phyloP scores from a whole-genome alignment of 495 filamentous ascomycete species.

The Tuber aestivum region DNA sequence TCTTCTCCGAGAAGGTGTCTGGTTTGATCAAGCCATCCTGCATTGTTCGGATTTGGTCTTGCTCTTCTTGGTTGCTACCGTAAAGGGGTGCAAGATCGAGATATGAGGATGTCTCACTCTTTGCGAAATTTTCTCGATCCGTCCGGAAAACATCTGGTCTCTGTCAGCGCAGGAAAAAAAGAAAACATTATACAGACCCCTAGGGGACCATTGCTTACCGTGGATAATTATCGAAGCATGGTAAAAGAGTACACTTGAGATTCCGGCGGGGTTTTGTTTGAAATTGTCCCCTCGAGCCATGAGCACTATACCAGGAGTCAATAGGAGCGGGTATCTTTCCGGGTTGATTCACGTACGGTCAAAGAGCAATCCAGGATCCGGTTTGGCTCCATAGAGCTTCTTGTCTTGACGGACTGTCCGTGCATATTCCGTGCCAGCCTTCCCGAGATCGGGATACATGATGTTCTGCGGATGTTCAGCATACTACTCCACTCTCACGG shows the following conservation, averaged over 20 bases:
- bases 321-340: not conserved
- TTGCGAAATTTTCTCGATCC: conserved; percentile 45
- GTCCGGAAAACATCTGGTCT: conserved; percentile 51
- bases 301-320: conserved; percentile 44
- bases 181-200: conserved; percentile 26
- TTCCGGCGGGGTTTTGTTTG: conserved; percentile 63
- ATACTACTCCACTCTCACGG: conserved; percentile 18
- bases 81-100: conserved; percentile 55
- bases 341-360: conserved; percentile 47
- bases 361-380: conserved; percentile 71
- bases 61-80: conserved; percentile 49
- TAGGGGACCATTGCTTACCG: conserved; percentile 41
- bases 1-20: conserved; percentile 50
- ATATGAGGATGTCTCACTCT: conserved; percentile 52
- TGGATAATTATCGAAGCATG: conserved; percentile 85
- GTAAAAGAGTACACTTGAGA: conserved; percentile 82
- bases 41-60: conserved; percentile 48
- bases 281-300: conserved; percentile 55
- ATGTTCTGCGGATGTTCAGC: conserved; percentile 47
- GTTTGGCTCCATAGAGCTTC: conserved; percentile 42
- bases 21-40: conserved; percentile 51
- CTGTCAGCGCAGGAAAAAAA: conserved; percentile 3
- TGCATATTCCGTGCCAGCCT: conserved; percentile 47
- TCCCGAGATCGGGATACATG: conserved; percentile 49
- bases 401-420: conserved; percentile 36